Percentiles rank a stretch among this genome's conserved stretches.
These are phyloP conservation scores for Dactylellina drechsleri DNA, from an alignment of 2,329 filamentous ascomycete species.

Conservation along the genomic window DNA sequence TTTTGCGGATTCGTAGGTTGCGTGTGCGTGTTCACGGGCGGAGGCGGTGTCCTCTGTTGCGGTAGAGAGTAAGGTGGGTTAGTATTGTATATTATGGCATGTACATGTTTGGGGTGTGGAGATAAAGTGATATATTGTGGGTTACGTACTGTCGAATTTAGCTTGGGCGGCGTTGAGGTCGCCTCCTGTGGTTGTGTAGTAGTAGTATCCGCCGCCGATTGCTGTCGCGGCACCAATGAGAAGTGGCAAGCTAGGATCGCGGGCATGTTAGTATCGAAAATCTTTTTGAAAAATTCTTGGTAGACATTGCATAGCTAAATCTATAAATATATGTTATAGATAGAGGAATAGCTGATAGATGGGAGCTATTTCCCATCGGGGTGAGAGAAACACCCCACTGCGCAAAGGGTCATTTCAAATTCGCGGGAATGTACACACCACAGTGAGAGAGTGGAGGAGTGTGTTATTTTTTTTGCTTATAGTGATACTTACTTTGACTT, in stretches of 20 bases:
- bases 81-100: background rate
- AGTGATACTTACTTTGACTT: slow-evolving; percentile 26
- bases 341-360: too few species aligned
- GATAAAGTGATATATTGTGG: background rate
- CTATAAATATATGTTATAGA: too few species aligned
- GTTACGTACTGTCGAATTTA: slow-evolving; percentile 37
- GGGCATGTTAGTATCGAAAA: slow-evolving; percentile 6
- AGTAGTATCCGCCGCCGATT: slow-evolving; percentile 52
- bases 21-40: slow-evolving; percentile 43
- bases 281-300: background rate
- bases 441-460: background rate
- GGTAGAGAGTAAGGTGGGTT: background rate
- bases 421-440: slow-evolving; percentile 5
- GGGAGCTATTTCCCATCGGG: too few species aligned
- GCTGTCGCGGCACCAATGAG: slow-evolving; percentile 29
- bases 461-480: slow-evolving; percentile 32
- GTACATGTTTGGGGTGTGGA: background rate
- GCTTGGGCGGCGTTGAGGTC: slow-evolving; percentile 29
- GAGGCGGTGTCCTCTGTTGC: slow-evolving; percentile 33
- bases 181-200: slow-evolving; percentile 40
- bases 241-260: slow-evolving; percentile 32
- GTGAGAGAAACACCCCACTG: too few species aligned
- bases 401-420: too few species aligned
- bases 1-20: slow-evolving; percentile 40
- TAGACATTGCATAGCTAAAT: background rate